Evolutionary conservation across 2,329 filamentous ascomycete genomes (phyloP), one percentile per base, ranked within the genome.

Genomic region (Colletotrichum trifolii): DNA sequence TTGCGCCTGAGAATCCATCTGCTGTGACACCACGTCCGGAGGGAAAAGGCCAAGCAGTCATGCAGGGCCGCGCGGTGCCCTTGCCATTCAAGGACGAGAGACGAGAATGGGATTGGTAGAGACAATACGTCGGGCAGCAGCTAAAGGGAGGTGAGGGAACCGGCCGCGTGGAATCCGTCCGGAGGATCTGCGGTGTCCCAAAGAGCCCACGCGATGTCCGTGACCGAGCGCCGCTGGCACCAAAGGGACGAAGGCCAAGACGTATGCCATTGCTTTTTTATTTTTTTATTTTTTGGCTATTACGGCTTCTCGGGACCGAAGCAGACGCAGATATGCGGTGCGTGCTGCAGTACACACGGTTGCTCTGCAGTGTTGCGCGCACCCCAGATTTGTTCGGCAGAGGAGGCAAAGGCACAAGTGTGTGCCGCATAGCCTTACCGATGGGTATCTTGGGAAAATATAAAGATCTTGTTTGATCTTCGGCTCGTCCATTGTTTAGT

Each of bases 221-320:
- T 57, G 63, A 34, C 39, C 43, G 10, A 15, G 39, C 25, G 53
- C 4, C 15, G 17, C 8, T 17, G 25, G 10, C 48, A n/a, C 62
- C 40, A 39, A 52, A 36, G 47, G 36, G 58, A 34, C 15, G 49
- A 34, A 40, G 38, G 40, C 39, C 13, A 35, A 56, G 53, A 52
- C 36, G 46, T 50, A 56, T 62, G 58, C 48, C 47, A 57, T 66
- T 66, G 63, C 58, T 63, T 65, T 62, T 39, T 46, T 17, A 17
- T 2, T 17, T 17, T 17, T 17, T 17, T 17, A 2, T 17, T 3
- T 17, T n/a, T n/a, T n/a, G n/a, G 63, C 46, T 25, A n/a, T 25
- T 52, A 36, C 58, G 47, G 38, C 52, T 39, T 25, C 47, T 66
- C 63, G 63, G 63, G 63, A 62, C 63, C 63, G 63, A 66, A 66